phyloP scores from a whole-genome alignment of 2,329 filamentous ascomycete genomes.

The Trichoderma asperellum region DNA sequence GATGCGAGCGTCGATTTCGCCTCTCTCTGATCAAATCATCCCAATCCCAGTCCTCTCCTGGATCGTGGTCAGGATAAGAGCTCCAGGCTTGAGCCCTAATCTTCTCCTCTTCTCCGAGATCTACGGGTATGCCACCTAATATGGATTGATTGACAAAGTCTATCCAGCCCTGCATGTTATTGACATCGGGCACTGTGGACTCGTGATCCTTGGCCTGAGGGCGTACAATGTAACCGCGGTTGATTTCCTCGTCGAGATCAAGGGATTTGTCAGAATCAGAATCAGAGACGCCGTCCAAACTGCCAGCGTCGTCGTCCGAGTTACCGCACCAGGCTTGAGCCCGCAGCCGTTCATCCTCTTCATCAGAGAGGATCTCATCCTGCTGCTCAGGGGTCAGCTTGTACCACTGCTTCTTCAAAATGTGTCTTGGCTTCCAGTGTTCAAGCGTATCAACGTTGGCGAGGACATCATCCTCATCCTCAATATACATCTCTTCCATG shows the following conservation, averaged over 20 bases:
- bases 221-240: conserved; percentile 40
- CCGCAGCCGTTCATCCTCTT: conserved; percentile 43
- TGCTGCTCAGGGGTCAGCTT: conserved; percentile 44
- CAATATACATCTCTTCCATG: conserved; percentile 56
- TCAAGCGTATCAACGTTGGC: conserved; percentile 39
- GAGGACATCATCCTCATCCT: conserved; percentile 49
- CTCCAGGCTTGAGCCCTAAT: conserved; percentile 35
- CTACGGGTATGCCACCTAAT: conserved; percentile 33
- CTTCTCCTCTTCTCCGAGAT: conserved; percentile 35
- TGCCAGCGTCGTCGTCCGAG: conserved; percentile 29
- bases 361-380: conserved; percentile 44
- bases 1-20: background rate
- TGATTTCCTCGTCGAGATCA: conserved; percentile 41
- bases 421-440: conserved; percentile 52
- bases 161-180: conserved; percentile 36
- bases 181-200: conserved; percentile 28
- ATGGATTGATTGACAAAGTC: conserved; percentile 37
- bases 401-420: conserved; percentile 50
- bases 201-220: conserved; percentile 29
- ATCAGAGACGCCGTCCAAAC: background rate
- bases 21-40: conserved; percentile 31
- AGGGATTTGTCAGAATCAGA: conserved; percentile 27
- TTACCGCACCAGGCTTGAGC: conserved; percentile 42
- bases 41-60: conserved; percentile 34
- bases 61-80: conserved; percentile 31